These are phyloP conservation scores for Fusarium scirpi DNA, from an alignment of 2,329 filamentous ascomycete genomes.

Conservation along the genomic window DNA sequence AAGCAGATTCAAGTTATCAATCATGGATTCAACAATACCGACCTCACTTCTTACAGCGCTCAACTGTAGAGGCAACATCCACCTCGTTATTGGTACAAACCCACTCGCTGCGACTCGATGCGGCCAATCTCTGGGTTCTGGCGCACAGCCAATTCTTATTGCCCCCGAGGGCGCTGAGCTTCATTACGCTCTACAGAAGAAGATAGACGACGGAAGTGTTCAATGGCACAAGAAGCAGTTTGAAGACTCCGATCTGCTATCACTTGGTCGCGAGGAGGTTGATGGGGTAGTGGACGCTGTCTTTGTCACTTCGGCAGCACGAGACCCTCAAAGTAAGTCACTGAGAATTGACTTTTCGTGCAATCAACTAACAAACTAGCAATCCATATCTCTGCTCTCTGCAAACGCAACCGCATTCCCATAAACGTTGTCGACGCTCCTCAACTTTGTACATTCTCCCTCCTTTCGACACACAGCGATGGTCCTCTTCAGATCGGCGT, in stretches of 20 bases:
- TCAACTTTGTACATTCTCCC: constrained; percentile 86
- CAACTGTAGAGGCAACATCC: constrained; percentile 77
- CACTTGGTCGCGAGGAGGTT: constrained; percentile 83
- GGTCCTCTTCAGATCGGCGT: constrained; percentile 95
- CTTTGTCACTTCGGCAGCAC: constrained; percentile 78
- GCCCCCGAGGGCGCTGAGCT: constrained; percentile 73
- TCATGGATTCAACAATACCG: constrained; percentile 31
- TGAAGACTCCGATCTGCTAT: constrained; percentile 76
- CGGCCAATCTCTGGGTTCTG: constrained; percentile 81
- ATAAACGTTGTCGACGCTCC: constrained; percentile 93
- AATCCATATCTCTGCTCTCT: constrained; percentile 77
- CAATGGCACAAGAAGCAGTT: constrained; percentile 76
- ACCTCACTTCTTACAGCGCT: constrained; percentile 76
- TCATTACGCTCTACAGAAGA: constrained; percentile 69
- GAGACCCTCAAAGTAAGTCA: constrained; percentile 56
- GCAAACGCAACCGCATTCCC: constrained; percentile 84
- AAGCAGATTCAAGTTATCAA: neutral
- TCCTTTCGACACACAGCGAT: constrained; percentile 89
- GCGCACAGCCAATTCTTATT: constrained; percentile 83
- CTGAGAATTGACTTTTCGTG: neutral
- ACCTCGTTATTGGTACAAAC: constrained; percentile 88
- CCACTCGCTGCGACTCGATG: constrained; percentile 89
- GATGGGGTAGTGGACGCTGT: constrained; percentile 87
- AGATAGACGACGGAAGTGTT: constrained; percentile 74
- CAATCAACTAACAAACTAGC: constrained; percentile 54